A percentile compares a stretch with the other conserved stretches of the same genome.
phyloP scores from a whole-genome alignment of 208 protist species.

The Acanthamoeba rhysodes region DNA sequence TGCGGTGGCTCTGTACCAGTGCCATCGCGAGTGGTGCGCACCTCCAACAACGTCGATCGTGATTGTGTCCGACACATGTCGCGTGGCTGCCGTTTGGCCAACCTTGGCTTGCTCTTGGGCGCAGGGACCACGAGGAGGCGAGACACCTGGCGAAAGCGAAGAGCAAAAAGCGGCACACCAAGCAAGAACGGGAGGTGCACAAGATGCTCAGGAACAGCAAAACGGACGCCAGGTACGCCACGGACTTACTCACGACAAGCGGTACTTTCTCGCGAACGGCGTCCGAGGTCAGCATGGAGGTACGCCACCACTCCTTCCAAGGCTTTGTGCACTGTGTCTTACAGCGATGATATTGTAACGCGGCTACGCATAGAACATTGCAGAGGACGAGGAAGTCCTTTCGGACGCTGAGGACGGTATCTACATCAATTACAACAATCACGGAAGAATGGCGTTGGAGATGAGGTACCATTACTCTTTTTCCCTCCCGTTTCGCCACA shows the following conservation, averaged over 20 bases:
- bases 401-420: not conserved
- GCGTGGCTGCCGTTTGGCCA: too few species aligned
- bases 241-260: not conserved
- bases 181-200: constrained; percentile 8
- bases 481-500: not conserved
- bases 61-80: not conserved
- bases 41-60: not conserved
- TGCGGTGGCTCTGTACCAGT: constrained; percentile 50
- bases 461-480: not conserved
- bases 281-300: not conserved
- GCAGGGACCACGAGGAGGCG: constrained; percentile 4
- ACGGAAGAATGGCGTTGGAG: constrained; percentile 2
- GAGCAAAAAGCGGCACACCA: not conserved
- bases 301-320: not conserved
- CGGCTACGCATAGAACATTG: too few species aligned
- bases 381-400: not conserved
- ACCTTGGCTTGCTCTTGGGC: too few species aligned
- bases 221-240: not conserved
- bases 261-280: not conserved
- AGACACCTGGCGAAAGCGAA: not conserved
- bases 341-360: too few species aligned
- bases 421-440: constrained; percentile 5
- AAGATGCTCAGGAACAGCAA: constrained; percentile 54
- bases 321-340: not conserved
- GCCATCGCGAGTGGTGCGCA: constrained; percentile 23